These are phyloP conservation scores for Tolypocladium nubicola DNA, from an alignment of 2,329 filamentous ascomycete genomes.

Conservation along the genomic window DNA sequence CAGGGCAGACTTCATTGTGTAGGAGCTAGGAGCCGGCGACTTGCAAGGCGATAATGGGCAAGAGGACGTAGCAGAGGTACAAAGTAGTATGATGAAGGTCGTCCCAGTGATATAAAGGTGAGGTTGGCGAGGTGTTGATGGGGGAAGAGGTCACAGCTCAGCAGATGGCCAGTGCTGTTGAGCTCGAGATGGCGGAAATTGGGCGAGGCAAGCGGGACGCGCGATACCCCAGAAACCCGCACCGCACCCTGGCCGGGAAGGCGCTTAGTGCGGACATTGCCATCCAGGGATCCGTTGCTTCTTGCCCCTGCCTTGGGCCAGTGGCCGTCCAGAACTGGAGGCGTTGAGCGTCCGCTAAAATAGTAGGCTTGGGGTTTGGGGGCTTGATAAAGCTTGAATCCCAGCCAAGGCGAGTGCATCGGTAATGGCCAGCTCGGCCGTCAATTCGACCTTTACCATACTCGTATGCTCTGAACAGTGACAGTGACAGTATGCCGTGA, in stretches of 20 bases:
- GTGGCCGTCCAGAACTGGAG: not conserved
- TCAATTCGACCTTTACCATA: too few species aligned
- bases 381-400: too few species aligned
- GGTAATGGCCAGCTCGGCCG: not conserved
- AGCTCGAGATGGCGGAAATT: not conserved
- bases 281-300: not conserved
- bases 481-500: too few species aligned
- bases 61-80: not conserved
- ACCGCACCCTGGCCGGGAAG: not conserved
- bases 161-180: not conserved
- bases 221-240: not conserved
- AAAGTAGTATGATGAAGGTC: not conserved
- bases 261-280: not conserved
- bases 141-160: not conserved
- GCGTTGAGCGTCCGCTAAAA: not conserved
- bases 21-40: not conserved
- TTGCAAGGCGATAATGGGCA: not conserved
- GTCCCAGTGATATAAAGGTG: not conserved
- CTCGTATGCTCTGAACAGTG: too few species aligned
- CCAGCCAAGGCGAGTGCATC: not conserved
- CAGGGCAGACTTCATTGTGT: conserved; percentile 25
- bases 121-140: too few species aligned
- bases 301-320: not conserved
- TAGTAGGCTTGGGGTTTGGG: not conserved
- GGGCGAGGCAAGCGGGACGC: not conserved